These are phyloP conservation scores for Elaphomyces granulatus DNA, from an alignment of 495 filamentous ascomycete species.

Conservation along the genomic window DNA sequence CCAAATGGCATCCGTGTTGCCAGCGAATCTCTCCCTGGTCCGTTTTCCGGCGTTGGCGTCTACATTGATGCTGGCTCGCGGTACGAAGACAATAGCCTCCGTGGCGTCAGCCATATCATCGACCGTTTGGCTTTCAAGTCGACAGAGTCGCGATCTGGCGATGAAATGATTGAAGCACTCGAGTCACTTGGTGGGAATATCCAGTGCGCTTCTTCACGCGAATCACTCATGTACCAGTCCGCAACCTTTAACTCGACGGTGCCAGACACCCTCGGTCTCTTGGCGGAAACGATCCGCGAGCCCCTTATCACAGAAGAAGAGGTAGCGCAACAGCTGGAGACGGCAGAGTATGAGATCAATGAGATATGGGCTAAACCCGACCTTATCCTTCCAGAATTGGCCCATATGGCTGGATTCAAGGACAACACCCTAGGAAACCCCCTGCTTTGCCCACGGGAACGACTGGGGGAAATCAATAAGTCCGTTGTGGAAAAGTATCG, in stretches of 20 bases:
- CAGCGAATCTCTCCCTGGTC: slow-evolving; percentile 86
- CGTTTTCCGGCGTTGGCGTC: slow-evolving; percentile 89
- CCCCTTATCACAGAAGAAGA: slow-evolving; percentile 84
- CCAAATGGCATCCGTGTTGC: slow-evolving; percentile 91
- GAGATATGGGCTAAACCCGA: slow-evolving; percentile 99
- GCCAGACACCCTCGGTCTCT: slow-evolving; percentile 62
- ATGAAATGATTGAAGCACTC: slow-evolving; percentile 74
- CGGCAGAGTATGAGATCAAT: slow-evolving; percentile 84
- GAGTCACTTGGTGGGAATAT: slow-evolving; percentile 88
- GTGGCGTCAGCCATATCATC: slow-evolving; percentile 91
- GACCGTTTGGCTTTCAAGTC: slow-evolving; percentile 96
- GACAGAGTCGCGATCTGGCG: slow-evolving; percentile 53
- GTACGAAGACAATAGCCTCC: slow-evolving; percentile 74
- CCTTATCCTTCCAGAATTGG: slow-evolving; percentile 85
- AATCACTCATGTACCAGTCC: slow-evolving; percentile 97
- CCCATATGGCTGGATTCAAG: slow-evolving; percentile 89
- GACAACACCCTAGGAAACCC: slow-evolving; percentile 93
- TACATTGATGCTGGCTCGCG: slow-evolving; percentile 95
- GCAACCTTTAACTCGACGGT: slow-evolving; percentile 95
- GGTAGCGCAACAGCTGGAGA: slow-evolving; percentile 70
- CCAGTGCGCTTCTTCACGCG: slow-evolving; percentile 87
- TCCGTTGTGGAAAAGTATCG: slow-evolving; percentile 64
- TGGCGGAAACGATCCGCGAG: slow-evolving; percentile 90
- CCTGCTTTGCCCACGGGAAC: slow-evolving; percentile 75
- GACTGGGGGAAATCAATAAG: slow-evolving; percentile 62